phyloP scores from a whole-genome alignment of 805 yeast genomes.

The Starmerella cellae region DNA sequence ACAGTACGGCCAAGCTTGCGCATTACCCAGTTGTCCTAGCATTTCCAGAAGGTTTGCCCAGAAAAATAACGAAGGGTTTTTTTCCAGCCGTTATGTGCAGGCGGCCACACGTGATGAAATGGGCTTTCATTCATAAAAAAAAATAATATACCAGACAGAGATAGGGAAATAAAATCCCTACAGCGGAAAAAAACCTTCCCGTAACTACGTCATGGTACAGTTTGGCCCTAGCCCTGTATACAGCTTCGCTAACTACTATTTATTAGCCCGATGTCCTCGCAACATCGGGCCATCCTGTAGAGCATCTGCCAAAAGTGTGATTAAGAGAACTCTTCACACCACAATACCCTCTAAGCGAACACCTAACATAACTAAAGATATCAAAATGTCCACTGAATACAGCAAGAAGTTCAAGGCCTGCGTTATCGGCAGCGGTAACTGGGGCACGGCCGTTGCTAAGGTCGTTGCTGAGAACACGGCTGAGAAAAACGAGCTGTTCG shows the following conservation, averaged over 20 bases:
- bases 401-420: slow-evolving; percentile 38
- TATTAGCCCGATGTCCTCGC: not conserved
- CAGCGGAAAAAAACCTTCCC: not conserved
- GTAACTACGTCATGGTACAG: not conserved
- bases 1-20: too few species aligned
- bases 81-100: too few species aligned
- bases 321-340: too few species aligned
- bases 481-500: slow-evolving; percentile 59
- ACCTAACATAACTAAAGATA: not conserved
- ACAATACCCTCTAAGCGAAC: not conserved
- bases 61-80: too few species aligned
- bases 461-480: slow-evolving; percentile 80
- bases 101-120: too few species aligned
- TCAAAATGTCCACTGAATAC: slow-evolving; percentile 5
- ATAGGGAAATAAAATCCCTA: too few species aligned
- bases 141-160: too few species aligned
- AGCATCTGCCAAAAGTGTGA: too few species aligned
- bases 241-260: not conserved
- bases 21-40: too few species aligned
- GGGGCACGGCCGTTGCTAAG: slow-evolving; percentile 97
- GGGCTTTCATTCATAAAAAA: too few species aligned
- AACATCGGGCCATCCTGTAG: not conserved
- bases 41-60: too few species aligned
- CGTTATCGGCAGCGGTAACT: slow-evolving; percentile 92
- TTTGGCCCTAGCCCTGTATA: not conserved